Conservation (phyloP, 257 asterid genomes). For the Capsicum baccatum region DNA sequence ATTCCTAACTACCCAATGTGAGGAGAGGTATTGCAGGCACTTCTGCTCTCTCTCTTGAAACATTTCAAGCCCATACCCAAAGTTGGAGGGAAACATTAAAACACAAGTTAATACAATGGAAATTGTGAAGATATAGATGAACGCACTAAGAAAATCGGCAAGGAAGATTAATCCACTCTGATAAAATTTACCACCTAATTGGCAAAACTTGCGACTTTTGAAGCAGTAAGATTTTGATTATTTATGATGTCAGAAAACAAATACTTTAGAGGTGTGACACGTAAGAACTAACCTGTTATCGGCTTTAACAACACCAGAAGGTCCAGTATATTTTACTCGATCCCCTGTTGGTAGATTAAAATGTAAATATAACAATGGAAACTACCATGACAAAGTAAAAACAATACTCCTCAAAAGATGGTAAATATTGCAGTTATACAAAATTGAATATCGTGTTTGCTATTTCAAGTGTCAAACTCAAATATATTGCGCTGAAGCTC, state of each 20-base stretch:
- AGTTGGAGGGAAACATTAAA: neutral
- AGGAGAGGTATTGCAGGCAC: conserved; percentile 11
- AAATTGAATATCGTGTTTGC: neutral
- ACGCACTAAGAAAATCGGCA: conserved; percentile 2
- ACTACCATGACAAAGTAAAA: conserved; percentile 11
- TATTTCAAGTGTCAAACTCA: conserved; percentile 8
- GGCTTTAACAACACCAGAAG: conserved; percentile 59
- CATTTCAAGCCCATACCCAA: neutral
- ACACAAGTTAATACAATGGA: neutral
- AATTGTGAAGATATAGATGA: conserved; percentile 14
- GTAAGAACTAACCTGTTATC: conserved; percentile 66
- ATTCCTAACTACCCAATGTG: neutral
- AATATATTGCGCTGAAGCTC: conserved; percentile 7
- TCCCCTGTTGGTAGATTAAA: conserved; percentile 67
- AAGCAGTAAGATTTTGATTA: conserved; percentile 17
- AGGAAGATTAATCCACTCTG: neutral
- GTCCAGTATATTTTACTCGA: conserved; percentile 89
- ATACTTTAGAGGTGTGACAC: conserved; percentile 29
- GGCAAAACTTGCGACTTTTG: neutral
- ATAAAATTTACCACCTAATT: conserved; percentile 16
- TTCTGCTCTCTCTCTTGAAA: neutral
- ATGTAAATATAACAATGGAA: conserved; percentile 25
- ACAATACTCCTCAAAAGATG: conserved; percentile 18
- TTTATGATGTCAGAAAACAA: conserved; percentile 21
- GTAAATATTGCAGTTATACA: neutral